Percentiles rank a stretch among this genome's conserved stretches.
Evolutionary conservation across 805 yeast genomes (phyloP).

Genomic region (Lipomyces starkeyi): DNA sequence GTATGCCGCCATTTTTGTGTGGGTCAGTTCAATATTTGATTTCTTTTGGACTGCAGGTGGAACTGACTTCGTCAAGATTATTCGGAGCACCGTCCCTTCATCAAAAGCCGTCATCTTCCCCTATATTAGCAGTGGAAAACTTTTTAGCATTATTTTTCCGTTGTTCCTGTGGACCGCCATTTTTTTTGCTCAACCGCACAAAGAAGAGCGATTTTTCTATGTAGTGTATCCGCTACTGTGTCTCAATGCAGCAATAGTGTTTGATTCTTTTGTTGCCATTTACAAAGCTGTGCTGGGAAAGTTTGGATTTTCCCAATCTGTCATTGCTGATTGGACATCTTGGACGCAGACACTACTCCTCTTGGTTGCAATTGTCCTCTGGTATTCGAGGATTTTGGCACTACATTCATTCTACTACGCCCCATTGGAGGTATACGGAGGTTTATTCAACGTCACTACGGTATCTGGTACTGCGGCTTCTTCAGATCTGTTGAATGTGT

Average conservation of each 20-base stretch:
- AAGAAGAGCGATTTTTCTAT: slow-evolving; percentile 89
- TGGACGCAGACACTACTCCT: background rate
- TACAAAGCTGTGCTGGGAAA: background rate
- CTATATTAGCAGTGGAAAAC: slow-evolving; percentile 18
- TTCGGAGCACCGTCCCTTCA: slow-evolving; percentile 5
- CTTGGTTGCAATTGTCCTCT: background rate
- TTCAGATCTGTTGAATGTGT: slow-evolving; percentile 57
- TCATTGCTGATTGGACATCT: background rate
- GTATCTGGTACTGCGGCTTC: slow-evolving; percentile 15
- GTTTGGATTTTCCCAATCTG: slow-evolving; percentile 5
- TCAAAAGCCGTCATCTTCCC: slow-evolving; percentile 8
- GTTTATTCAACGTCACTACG: slow-evolving; percentile 39
- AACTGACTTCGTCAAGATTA: slow-evolving; percentile 2
- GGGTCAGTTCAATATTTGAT: slow-evolving; percentile 21
- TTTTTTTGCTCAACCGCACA: slow-evolving; percentile 81
- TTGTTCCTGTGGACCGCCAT: slow-evolving; percentile 68
- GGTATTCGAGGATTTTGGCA: slow-evolving; percentile 60
- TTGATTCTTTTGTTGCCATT: slow-evolving; percentile 35
- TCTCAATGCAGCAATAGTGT: slow-evolving; percentile 63
- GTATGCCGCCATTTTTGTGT: slow-evolving; percentile 32
- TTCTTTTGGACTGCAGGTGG: background rate
- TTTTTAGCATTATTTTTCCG: slow-evolving; percentile 52
- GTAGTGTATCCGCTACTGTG: slow-evolving; percentile 78
- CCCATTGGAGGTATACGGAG: slow-evolving; percentile 66
- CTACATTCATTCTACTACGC: slow-evolving; percentile 72